Evolutionary conservation across 805 yeast species (phyloP).

Genomic region (Kazachstania psychrophila): DNA sequence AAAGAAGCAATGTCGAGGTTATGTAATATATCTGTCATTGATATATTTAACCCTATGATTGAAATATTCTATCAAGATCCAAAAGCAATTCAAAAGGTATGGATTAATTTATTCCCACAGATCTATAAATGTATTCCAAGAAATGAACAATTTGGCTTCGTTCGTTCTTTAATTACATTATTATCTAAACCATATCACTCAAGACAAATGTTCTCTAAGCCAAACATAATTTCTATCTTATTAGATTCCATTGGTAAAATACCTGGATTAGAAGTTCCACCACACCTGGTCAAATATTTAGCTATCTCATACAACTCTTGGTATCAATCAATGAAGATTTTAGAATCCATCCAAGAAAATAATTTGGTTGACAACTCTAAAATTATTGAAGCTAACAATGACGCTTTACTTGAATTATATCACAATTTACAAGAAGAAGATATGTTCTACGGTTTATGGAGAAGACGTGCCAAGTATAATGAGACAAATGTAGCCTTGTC

Average conservation of each 20-base stretch:
- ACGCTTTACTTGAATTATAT: slow-evolving; percentile 84
- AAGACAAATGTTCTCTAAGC: slow-evolving; percentile 78
- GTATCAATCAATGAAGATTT: slow-evolving; percentile 77
- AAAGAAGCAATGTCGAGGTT: slow-evolving; percentile 19
- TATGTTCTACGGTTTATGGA: slow-evolving; percentile 96
- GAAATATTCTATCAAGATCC: slow-evolving; percentile 78
- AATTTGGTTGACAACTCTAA: slow-evolving; percentile 60
- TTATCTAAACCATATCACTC: slow-evolving; percentile 86
- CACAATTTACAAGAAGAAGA: slow-evolving; percentile 87
- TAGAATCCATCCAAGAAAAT: slow-evolving; percentile 58
- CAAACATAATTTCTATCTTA: slow-evolving; percentile 78
- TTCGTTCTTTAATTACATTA: slow-evolving; percentile 68
- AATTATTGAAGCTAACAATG: slow-evolving; percentile 76
- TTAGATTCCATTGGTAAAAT: slow-evolving; percentile 76
- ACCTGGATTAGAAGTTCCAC: slow-evolving; percentile 73
- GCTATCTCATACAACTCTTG: slow-evolving; percentile 85
- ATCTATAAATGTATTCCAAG: slow-evolving; percentile 66
- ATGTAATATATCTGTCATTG: slow-evolving; percentile 41
- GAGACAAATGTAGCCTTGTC: slow-evolving; percentile 91
- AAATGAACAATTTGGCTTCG: slow-evolving; percentile 74
- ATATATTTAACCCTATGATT: slow-evolving; percentile 59
- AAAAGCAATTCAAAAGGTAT: slow-evolving; percentile 67
- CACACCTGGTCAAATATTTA: slow-evolving; percentile 81
- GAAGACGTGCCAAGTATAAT: slow-evolving; percentile 87
- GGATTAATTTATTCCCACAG: slow-evolving; percentile 78